A percentile compares a stretch with the other conserved stretches of the same genome.
phyloP scores from a whole-genome alignment of 2,329 filamentous ascomycete species.

The Fusarium austroafricanum region DNA sequence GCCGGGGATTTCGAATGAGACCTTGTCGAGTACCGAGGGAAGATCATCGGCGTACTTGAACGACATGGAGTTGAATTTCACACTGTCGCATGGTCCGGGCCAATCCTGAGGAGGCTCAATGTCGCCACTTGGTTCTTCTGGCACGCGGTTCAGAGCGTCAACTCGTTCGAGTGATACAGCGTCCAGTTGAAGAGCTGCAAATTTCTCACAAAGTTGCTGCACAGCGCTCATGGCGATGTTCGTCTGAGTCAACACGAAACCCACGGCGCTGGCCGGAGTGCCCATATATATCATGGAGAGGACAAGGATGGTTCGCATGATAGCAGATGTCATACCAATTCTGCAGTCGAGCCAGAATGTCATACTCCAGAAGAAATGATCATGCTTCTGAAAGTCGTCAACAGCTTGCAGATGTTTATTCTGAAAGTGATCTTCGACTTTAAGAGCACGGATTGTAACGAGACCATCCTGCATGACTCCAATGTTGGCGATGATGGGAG shows the following conservation, averaged over 20 bases:
- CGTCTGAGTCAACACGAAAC: constrained; percentile 78
- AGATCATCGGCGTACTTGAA: constrained; percentile 83
- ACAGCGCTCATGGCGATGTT: constrained; percentile 52
- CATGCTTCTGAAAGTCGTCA: constrained; percentile 92
- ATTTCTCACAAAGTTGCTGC: constrained; percentile 76
- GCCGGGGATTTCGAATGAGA: constrained; percentile 78
- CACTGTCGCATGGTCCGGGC: constrained; percentile 78
- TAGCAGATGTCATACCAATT: constrained; percentile 70
- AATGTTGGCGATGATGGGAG: constrained; percentile 91
- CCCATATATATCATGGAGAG: constrained; percentile 78
- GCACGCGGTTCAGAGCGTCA: constrained; percentile 81
- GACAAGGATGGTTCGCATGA: constrained; percentile 79
- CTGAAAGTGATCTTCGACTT: constrained; percentile 82
- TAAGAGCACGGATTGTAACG: constrained; percentile 87
- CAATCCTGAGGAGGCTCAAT: constrained; percentile 78
- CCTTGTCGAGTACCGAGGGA: constrained; percentile 75
- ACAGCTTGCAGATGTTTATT: constrained; percentile 82
- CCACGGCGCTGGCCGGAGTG: constrained; percentile 82
- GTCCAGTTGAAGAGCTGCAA: constrained; percentile 89
- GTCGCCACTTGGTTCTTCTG: constrained; percentile 77
- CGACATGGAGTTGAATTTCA: constrained; percentile 81
- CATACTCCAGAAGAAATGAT: constrained; percentile 94
- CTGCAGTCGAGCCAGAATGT: constrained; percentile 87
- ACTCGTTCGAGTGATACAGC: constrained; percentile 92
- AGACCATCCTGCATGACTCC: constrained; percentile 87